Conservation (phyloP, 768 basidiomycete genomes). For the Leucocoprinus leucothites region DNA sequence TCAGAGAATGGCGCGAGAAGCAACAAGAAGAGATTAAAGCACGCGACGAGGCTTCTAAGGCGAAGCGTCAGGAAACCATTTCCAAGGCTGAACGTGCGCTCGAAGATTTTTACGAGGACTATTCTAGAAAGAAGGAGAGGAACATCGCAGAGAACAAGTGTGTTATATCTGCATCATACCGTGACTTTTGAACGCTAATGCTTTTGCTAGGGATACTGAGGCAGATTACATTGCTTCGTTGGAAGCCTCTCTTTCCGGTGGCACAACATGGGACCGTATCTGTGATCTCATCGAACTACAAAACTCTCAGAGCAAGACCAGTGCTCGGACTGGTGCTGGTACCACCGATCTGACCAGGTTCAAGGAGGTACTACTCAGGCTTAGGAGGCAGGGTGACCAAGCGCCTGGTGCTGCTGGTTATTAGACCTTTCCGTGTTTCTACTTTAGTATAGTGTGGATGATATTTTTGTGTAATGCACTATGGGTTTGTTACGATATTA, state of each 20-base stretch:
- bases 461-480: not conserved
- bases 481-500: not conserved
- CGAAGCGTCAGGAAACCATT: constrained; percentile 78
- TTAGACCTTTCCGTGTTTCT: constrained; percentile 32
- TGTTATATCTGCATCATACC: constrained; percentile 1
- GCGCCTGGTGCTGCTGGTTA: constrained; percentile 95
- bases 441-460: not conserved
- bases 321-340: constrained; percentile 80
- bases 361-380: constrained; percentile 87
- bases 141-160: constrained; percentile 96
- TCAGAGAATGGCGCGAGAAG: constrained; percentile 81
- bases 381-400: constrained; percentile 86
- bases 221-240: constrained; percentile 72
- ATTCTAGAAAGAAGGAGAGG: constrained; percentile 84
- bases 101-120: constrained; percentile 88
- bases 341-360: constrained; percentile 88
- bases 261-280: constrained; percentile 97
- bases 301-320: constrained; percentile 97
- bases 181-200: not conserved
- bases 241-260: constrained; percentile 73
- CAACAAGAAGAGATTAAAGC: constrained; percentile 80
- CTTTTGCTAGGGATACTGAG: constrained; percentile 71
- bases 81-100: constrained; percentile 81
- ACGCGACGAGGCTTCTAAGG: constrained; percentile 79
- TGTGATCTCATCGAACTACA: constrained; percentile 81